phyloP scores from a whole-genome alignment of 495 filamentous ascomycete species.

The Talaromyces trachyspermus region DNA sequence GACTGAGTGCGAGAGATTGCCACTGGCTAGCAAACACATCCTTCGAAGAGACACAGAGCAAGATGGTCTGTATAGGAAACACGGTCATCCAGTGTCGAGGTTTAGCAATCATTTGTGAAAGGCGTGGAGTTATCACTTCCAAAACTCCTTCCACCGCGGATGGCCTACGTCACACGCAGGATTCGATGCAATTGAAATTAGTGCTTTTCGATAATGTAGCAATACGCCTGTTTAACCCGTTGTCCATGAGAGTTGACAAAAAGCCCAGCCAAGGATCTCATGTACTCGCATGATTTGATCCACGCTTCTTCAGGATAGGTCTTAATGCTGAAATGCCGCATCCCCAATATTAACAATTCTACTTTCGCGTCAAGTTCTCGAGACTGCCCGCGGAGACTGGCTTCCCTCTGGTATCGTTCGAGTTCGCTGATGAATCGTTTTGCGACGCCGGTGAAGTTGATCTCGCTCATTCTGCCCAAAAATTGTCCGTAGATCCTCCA shows the following conservation, averaged over 20 bases:
- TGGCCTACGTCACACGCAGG: conserved; percentile 64
- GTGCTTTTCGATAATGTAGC: conserved; percentile 75
- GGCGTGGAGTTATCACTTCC: conserved; percentile 61
- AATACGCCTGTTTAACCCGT: conserved; percentile 87
- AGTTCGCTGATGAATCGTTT: conserved; percentile 76
- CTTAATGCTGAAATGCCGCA: conserved; percentile 78
- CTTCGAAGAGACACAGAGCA: conserved; percentile 79
- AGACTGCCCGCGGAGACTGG: conserved; percentile 54
- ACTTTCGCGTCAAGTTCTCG: conserved; percentile 71
- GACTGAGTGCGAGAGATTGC: conserved; percentile 67
- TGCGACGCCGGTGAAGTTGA: conserved; percentile 78
- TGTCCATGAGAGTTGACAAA: conserved; percentile 81
- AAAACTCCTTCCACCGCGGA: conserved; percentile 83
- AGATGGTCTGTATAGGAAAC: conserved; percentile 74
- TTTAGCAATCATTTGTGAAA: conserved; percentile 78
- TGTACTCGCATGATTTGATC: conserved; percentile 81
- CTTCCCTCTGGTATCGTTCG: conserved; percentile 63
- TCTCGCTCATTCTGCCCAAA: conserved; percentile 88
- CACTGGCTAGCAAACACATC: conserved; percentile 81
- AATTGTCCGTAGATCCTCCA: conserved; percentile 91
- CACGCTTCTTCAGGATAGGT: conserved; percentile 64
- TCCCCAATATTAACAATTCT: conserved; percentile 78
- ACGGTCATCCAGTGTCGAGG: conserved; percentile 83
- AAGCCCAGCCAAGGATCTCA: conserved; percentile 69
- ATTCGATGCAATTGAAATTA: conserved; percentile 80